Conservation (phyloP, 1,284 basidiomycete genomes). For the Papiliotrema laurentii region DNA sequence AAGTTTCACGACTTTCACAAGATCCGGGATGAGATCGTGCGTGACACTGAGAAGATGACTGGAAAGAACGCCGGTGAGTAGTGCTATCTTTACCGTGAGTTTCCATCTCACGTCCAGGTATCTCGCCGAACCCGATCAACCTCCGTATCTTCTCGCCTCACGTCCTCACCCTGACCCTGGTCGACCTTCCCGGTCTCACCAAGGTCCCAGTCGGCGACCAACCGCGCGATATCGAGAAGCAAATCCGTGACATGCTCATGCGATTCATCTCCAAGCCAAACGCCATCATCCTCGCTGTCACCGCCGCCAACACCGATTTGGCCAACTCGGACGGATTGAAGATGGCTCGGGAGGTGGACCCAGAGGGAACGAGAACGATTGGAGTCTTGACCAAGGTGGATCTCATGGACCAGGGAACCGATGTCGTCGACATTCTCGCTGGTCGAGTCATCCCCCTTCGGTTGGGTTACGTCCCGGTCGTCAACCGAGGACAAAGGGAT, state of each 20-base stretch:
- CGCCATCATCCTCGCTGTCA: slow-evolving; percentile 82
- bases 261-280: slow-evolving; percentile 92
- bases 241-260: slow-evolving; percentile 93
- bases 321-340: slow-evolving; percentile 98
- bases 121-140: slow-evolving; percentile 94
- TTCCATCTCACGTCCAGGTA: slow-evolving; percentile 60
- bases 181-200: slow-evolving; percentile 93
- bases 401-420: slow-evolving; percentile 94
- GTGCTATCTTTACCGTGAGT: too few relatives aligned
- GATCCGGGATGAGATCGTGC: slow-evolving; percentile 92
- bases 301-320: slow-evolving; percentile 92
- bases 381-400: slow-evolving; percentile 98
- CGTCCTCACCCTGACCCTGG: slow-evolving; percentile 91
- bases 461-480: slow-evolving; percentile 92
- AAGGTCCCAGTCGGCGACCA: slow-evolving; percentile 95
- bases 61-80: slow-evolving; percentile 81
- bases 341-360: slow-evolving; percentile 92
- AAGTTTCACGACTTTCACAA: slow-evolving; percentile 98
- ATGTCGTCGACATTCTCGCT: slow-evolving; percentile 96
- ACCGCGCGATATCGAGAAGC: slow-evolving; percentile 94
- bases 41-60: slow-evolving; percentile 96
- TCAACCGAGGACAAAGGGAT: slow-evolving; percentile 95
- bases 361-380: slow-evolving; percentile 89
- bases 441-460: slow-evolving; percentile 91
- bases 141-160: slow-evolving; percentile 94